Evolutionary conservation across 2,329 filamentous ascomycete genomes (phyloP), one percentile per base, ranked within the genome.

Genomic region (Pseudogymnoascus sp.): DNA sequence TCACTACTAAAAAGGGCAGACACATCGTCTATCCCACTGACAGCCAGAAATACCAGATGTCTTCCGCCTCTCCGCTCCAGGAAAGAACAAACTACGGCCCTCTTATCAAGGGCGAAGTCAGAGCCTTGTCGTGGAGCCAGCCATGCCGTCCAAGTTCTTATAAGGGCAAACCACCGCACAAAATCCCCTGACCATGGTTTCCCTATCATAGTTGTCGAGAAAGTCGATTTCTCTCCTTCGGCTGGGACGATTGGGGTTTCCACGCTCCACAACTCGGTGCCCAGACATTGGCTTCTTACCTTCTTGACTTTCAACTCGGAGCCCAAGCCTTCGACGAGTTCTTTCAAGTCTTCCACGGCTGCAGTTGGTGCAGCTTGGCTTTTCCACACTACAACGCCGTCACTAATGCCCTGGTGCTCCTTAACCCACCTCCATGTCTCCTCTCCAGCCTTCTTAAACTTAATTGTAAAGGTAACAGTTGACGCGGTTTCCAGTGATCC

Each of bases 141-240:
- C 93, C 93, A 97, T 1, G 91, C 88, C 35, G 81, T 82, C 84
- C 87, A 94, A 3, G 90, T 78, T 15, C 91, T 84, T 4, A 95
- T 86, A 11, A 96, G 75, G 6, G 90, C 85, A 71, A 96, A 93
- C 85, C 91, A 96, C 67, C 70, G 71, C 18, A 66, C 66, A 53
- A 72, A 66, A 41, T 71, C 71, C 5, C 66, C 67, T 12, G 64
- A 69, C 71, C 71, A 73, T 35, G 71, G 71, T 11, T 70, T 30
- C 33, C 71, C 71, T 59, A 73, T 68, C 25, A 64, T 68, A 58
- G 71, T 64, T 14, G 68, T 64, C 30, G 78, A 80, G 60, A 80
- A 78, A 0, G 81, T 78, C 3, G 90, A 88, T 3, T 77, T 71
- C 38, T 83, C 78, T 0, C 79, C 82, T 18, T 80, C 74, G 0